Conservation (phyloP, 2,329 filamentous ascomycete genomes). For the Venturia nashicola region DNA sequence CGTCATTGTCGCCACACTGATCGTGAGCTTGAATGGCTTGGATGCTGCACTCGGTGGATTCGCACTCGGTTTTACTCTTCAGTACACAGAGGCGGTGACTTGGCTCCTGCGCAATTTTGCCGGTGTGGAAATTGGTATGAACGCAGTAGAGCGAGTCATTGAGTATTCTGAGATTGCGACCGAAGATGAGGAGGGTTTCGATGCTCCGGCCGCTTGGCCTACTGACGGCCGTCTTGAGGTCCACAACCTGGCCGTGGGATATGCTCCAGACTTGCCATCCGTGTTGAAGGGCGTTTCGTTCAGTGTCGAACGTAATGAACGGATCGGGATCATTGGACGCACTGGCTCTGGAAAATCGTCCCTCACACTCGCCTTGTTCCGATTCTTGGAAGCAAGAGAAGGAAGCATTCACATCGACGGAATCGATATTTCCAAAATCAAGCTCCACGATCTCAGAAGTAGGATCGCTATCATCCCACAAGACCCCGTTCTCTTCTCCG, state of each 20-base stretch:
- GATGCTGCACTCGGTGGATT: slow-evolving; percentile 64
- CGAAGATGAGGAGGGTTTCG: slow-evolving; percentile 40
- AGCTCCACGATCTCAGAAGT: slow-evolving; percentile 57
- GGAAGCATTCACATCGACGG: slow-evolving; percentile 46
- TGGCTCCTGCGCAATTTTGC: slow-evolving; percentile 58
- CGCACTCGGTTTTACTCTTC: slow-evolving; percentile 59
- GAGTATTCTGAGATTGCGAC: slow-evolving; percentile 58
- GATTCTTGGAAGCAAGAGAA: slow-evolving; percentile 50
- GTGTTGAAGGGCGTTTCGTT: slow-evolving; percentile 61
- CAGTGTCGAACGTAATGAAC: slow-evolving; percentile 51
- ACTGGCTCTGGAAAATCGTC: slow-evolving; percentile 71
- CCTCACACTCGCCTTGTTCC: slow-evolving; percentile 63
- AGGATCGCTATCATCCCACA: slow-evolving; percentile 71
- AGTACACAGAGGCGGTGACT: slow-evolving; percentile 52
- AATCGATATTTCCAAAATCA: slow-evolving; percentile 60
- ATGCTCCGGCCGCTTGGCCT: slow-evolving; percentile 62
- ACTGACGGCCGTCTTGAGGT: slow-evolving; percentile 61
- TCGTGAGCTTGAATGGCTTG: slow-evolving; percentile 48
- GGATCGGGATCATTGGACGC: slow-evolving; percentile 52
- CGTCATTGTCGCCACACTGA: slow-evolving; percentile 49
- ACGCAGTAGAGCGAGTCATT: slow-evolving; percentile 61
- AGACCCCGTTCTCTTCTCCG: slow-evolving; percentile 71
- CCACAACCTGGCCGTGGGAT: slow-evolving; percentile 57
- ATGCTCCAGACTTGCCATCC: slow-evolving; percentile 58
- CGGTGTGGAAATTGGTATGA: slow-evolving; percentile 58